Conservation (phyloP, 225 moss, liverwort and hornwort species). For the Antitrichia curtipendula region DNA sequence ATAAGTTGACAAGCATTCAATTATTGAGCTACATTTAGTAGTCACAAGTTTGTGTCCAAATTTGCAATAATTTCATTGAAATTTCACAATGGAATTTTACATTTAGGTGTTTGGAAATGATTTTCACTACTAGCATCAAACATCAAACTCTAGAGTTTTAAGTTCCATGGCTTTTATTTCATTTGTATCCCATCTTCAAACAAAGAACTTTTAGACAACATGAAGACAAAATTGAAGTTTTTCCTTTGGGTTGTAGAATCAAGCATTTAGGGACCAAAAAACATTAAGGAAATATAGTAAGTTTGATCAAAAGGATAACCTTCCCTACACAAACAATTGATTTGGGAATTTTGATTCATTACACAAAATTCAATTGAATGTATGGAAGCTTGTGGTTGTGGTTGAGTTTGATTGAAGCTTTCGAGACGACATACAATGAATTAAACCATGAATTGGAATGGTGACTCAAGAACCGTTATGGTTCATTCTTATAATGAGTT, state of each 20-base stretch:
- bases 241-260: neutral
- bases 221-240: neutral
- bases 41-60: no score
- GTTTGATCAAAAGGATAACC: neutral
- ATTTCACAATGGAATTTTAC: neutral
- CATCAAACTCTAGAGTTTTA: neutral
- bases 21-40: no score
- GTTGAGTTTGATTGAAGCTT: neutral
- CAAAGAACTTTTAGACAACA: neutral
- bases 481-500: neutral
- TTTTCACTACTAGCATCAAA: neutral
- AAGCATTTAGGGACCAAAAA: neutral
- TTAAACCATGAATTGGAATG: neutral
- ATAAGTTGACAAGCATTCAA: neutral
- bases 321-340: neutral
- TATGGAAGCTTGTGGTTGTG: neutral
- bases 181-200: neutral
- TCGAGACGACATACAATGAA: neutral
- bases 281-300: neutral
- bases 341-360: neutral
- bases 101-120: neutral
- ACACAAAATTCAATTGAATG: neutral
- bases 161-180: neutral
- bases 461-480: neutral
- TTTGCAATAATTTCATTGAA: neutral